Base-by-base conservation (phyloP, 2,329 filamentous ascomycete species). In the Aphanocladium album region DNA sequence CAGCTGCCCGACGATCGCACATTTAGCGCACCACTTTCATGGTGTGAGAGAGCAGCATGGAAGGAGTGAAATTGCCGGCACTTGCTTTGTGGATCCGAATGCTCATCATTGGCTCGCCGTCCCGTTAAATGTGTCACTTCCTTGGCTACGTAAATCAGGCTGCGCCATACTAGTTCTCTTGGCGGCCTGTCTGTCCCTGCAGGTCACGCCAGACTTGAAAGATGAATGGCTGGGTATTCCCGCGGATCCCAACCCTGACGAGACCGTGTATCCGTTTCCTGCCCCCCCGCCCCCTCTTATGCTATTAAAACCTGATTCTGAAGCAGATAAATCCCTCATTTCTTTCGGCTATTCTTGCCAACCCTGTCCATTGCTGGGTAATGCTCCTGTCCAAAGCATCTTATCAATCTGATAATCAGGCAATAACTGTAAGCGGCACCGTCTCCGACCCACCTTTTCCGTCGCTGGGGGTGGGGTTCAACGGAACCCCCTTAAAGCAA, bases 381-480 rank as follows among this genome's bases (percentile, higher is more conserved):
- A 39, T 39, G 50, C 61, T 66, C 67, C 64, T 64, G 63, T 65
- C 66, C 64, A 66, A 63, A 67, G 67, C 60, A 71, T 71, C 68
- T 71, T 71, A 71, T 71, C 70, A 68, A 72, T 72, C 69, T 69
- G 65, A 65, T 60, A 56, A 43, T 25, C 19, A 25, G 43, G 43
- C 35, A n/a, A 39, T 39, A 39, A 39, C 30, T 30, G 30, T 30
- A 30, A 30, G 30, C 30, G 30, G 30, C 30, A 5, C 16, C 35
- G 11, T 39, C 35, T 39, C 35, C 35, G 35, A 39, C 12, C 35
- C 35, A 39, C 30, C 12, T 39, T 16, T 39, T 39, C 9, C 35
- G 35, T 39, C 16, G 12, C 16, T 39, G 5, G 35, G 35, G 35
- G 5, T 5, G 35, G 35, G 35, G 5, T 17, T 39, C 35, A 39